Evolutionary conservation across 371 early-diverging fungal genomes (phyloP).

Genomic region (Parasitella parasitica): DNA sequence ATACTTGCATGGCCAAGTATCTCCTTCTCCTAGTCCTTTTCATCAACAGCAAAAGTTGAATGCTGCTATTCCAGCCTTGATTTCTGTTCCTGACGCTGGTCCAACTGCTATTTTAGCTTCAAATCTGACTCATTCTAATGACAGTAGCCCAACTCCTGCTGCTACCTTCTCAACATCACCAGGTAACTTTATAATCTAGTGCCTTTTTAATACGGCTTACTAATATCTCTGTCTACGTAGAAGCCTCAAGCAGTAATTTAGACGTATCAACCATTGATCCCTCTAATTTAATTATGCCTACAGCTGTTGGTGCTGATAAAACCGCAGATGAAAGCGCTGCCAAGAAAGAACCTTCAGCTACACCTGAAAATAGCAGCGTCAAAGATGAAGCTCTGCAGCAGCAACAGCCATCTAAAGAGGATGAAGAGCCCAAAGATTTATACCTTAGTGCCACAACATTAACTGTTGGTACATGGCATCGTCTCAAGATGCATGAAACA

Average conservation of each 20-base stretch:
- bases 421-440: conserved; percentile 30
- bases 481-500: conserved; percentile 57
- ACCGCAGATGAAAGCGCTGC: background rate
- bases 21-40: conserved; percentile 28
- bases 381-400: background rate
- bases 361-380: background rate
- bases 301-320: background rate
- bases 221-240: no score
- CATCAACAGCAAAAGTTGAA: conserved; percentile 2
- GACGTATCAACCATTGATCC: conserved; percentile 19
- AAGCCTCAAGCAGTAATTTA: background rate
- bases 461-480: conserved; percentile 78
- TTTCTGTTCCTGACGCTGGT: conserved; percentile 49
- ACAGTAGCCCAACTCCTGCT: background rate
- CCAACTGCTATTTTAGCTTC: conserved; percentile 39
- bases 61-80: conserved; percentile 26
- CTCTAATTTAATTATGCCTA: conserved; percentile 17
- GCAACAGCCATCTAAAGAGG: background rate
- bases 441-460: conserved; percentile 62
- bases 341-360: background rate
- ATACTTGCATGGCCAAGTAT: conserved; percentile 27
- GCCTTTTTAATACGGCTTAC: no score
- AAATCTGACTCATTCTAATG: background rate
- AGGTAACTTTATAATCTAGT: conserved; percentile 3
- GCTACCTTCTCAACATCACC: conserved; percentile 3